Evolutionary conservation across 768 basidiomycete species (phyloP).

Genomic region (Coprinopsis strossmayeri): DNA sequence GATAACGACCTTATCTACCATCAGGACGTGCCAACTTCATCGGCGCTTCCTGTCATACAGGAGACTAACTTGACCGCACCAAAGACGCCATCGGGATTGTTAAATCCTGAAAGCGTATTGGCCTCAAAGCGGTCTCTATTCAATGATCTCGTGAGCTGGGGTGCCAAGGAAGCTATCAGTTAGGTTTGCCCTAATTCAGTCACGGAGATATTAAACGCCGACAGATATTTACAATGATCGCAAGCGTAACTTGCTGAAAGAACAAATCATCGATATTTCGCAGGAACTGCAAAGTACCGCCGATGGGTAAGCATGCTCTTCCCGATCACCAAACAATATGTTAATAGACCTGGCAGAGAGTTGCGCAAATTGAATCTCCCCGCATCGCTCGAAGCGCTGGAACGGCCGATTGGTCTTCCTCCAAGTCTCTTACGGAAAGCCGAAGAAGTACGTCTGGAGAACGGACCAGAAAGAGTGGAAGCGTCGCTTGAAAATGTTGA

Average conservation of each 20-base stretch:
- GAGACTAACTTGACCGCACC: slow-evolving; percentile 63
- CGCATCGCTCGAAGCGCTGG: slow-evolving; percentile 79
- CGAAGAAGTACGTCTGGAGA: slow-evolving; percentile 72
- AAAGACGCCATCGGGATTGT: slow-evolving; percentile 46
- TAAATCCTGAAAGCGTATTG: slow-evolving; percentile 50
- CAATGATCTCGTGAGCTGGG: slow-evolving; percentile 73
- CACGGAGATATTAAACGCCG: background rate
- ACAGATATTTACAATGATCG: slow-evolving; percentile 83
- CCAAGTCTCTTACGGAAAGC: slow-evolving; percentile 82
- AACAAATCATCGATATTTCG: slow-evolving; percentile 55
- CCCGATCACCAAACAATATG: background rate
- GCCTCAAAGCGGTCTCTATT: slow-evolving; percentile 59
- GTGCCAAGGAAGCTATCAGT: slow-evolving; percentile 88
- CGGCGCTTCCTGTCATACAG: slow-evolving; percentile 58
- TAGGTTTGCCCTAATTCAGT: slow-evolving; percentile 19
- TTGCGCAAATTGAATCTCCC: slow-evolving; percentile 74
- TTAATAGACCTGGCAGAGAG: slow-evolving; percentile 32
- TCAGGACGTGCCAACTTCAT: slow-evolving; percentile 69
- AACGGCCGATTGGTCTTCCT: slow-evolving; percentile 82
- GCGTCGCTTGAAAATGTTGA: slow-evolving; percentile 68
- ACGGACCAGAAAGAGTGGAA: slow-evolving; percentile 70
- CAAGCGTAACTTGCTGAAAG: slow-evolving; percentile 62
- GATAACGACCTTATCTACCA: slow-evolving; percentile 98
- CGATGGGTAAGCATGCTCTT: slow-evolving; percentile 42
- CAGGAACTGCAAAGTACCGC: slow-evolving; percentile 56